Evolutionary conservation across 805 yeast genomes (phyloP).

Genomic region (Metschnikowia borealis): DNA sequence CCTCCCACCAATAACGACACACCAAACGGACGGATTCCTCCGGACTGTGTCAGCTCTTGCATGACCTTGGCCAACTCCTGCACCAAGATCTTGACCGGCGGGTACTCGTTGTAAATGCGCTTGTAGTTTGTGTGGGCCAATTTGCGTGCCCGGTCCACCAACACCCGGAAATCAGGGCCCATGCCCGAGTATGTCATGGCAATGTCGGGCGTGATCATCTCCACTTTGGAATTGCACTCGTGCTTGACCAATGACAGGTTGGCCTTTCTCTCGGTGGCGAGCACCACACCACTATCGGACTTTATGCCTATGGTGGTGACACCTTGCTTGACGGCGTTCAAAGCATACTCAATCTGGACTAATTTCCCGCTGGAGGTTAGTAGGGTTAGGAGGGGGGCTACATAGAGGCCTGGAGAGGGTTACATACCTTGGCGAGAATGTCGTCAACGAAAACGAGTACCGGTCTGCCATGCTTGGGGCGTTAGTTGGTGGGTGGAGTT

Average conservation of each 20-base stretch:
- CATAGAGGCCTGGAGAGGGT: too few relatives aligned
- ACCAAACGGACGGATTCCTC: constrained; percentile 99
- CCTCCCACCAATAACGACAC: constrained; percentile 94
- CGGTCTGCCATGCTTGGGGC: constrained; percentile 81
- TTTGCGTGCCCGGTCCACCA: constrained; percentile 90
- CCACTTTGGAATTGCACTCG: constrained; percentile 74
- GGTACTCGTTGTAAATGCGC: constrained; percentile 92
- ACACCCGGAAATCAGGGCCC: constrained; percentile 97
- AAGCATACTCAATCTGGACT: constrained; percentile 96
- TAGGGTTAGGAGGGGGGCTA: constrained; percentile 1
- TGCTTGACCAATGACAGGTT: constrained; percentile 71
- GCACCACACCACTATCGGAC: constrained; percentile 92
- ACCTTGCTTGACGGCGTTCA: constrained; percentile 96
- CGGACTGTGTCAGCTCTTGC: constrained; percentile 98
- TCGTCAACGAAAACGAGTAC: constrained; percentile 94
- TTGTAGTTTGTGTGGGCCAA: constrained; percentile 90
- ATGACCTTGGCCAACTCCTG: constrained; percentile 93
- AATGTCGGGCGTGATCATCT: constrained; percentile 85
- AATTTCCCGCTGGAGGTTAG: constrained; percentile 75
- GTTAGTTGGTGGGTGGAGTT: constrained; percentile 1
- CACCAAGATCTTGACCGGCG: constrained; percentile 91
- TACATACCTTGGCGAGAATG: constrained; percentile 91
- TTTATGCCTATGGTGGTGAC: constrained; percentile 92
- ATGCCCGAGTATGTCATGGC: constrained; percentile 97
- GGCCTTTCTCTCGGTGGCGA: constrained; percentile 94